Evolutionary conservation across 2,329 filamentous ascomycete species (phyloP).

Genomic region (Trichoderma sp.): DNA sequence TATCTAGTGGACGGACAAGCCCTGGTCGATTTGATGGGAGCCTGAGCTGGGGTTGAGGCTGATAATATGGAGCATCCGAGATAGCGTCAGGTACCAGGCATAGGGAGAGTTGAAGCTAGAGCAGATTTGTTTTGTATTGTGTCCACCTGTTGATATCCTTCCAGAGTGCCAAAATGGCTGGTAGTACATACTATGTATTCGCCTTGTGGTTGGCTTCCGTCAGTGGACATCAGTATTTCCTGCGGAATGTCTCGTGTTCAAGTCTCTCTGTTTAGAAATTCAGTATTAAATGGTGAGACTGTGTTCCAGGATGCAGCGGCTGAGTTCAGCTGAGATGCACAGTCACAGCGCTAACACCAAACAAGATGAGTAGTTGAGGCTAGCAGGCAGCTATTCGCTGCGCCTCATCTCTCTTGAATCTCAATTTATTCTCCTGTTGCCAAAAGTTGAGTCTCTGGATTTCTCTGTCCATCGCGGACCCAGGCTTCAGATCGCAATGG

Average conservation of each 20-base stretch:
- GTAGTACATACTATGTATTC: no score
- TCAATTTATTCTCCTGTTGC: not conserved
- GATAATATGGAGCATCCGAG: not conserved
- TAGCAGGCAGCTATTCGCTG: not conserved
- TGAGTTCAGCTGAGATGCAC: slow-evolving; percentile 10
- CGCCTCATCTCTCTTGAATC: not conserved
- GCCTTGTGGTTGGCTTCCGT: no score
- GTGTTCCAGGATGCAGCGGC: not conserved
- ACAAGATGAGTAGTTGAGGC: not conserved
- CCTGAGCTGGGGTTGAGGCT: not conserved
- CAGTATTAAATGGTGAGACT: not conserved
- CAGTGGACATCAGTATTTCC: not conserved
- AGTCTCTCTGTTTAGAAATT: not conserved
- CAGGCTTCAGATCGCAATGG: slow-evolving; percentile 20
- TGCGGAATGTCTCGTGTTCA: not conserved
- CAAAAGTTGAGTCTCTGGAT: not conserved
- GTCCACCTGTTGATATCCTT: not conserved
- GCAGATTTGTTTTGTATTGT: not conserved
- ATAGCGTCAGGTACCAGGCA: not conserved
- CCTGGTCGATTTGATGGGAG: not conserved
- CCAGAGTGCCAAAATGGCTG: not conserved
- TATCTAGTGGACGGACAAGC: not conserved
- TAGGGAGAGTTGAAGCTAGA: not conserved
- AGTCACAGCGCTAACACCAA: slow-evolving; percentile 6
- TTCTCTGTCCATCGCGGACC: not conserved